Evolutionary conservation across 1,284 basidiomycete species (phyloP).

Genomic region (Leccinum holopus): DNA sequence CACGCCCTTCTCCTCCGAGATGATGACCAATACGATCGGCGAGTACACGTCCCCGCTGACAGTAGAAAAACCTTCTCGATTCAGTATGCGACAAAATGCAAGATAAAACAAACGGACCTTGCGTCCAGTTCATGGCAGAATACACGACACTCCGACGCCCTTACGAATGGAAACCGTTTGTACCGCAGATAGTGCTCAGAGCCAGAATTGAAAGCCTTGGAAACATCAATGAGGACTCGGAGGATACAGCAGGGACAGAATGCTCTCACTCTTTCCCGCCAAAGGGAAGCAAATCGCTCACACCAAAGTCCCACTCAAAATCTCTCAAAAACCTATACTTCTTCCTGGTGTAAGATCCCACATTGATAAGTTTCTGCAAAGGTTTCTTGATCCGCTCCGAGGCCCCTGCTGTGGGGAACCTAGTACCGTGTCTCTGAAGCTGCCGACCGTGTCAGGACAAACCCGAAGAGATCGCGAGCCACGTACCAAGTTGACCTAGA

Average conservation of each 20-base stretch:
- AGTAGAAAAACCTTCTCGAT: constrained; percentile 48
- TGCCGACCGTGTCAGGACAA: constrained; percentile 31
- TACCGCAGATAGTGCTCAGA: constrained; percentile 53
- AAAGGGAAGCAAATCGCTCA: constrained; percentile 61
- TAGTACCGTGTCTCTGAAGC: constrained; percentile 85
- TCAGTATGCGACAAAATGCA: neutral
- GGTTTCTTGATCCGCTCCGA: constrained; percentile 47
- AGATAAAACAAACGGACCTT: constrained; percentile 41
- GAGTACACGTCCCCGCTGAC: constrained; percentile 42
- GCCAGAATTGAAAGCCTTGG: constrained; percentile 54
- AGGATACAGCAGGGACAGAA: no score
- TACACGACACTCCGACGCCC: constrained; percentile 69
- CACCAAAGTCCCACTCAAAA: constrained; percentile 63
- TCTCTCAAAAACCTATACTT: constrained; percentile 59
- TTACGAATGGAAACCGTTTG: constrained; percentile 59
- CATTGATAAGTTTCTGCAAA: constrained; percentile 52
- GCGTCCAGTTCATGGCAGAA: constrained; percentile 70
- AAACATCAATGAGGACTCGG: neutral
- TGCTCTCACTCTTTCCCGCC: constrained; percentile 67
- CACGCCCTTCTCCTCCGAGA: constrained; percentile 57
- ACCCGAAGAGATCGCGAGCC: neutral
- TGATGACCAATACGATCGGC: constrained; percentile 51
- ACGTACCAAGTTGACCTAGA: constrained; percentile 62
- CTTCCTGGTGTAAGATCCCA: constrained; percentile 43
- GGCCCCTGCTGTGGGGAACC: constrained; percentile 68